Evolutionary conservation across 192 early-diverging fungal genomes (phyloP).

Genomic region (Rhizophagus sp.): DNA sequence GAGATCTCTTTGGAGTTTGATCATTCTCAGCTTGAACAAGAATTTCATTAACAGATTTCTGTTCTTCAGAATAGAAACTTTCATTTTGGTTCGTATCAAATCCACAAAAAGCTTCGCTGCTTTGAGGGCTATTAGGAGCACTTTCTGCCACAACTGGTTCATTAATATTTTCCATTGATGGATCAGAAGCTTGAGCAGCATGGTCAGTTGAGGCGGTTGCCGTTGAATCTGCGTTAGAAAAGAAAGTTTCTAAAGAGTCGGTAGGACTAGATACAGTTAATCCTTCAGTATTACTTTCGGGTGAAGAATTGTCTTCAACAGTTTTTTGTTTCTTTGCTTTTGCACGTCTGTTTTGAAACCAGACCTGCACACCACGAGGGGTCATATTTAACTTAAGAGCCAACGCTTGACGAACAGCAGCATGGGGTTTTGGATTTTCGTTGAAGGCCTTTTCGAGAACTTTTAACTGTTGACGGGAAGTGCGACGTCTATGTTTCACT

Average conservation of each 20-base stretch:
- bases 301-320: background rate
- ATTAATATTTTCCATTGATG: conserved; percentile 11
- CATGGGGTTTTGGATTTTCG: conserved; percentile 72
- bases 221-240: conserved; percentile 7
- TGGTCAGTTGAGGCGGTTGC: background rate
- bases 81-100: background rate
- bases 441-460: conserved; percentile 69
- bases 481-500: conserved; percentile 74
- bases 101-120: background rate
- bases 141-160: background rate
- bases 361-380: conserved; percentile 75
- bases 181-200: background rate
- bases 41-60: conserved; percentile 10
- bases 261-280: conserved; percentile 13
- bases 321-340: conserved; percentile 43
- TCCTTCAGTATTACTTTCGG: background rate
- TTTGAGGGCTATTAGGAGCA: background rate
- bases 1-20: conserved; percentile 25
- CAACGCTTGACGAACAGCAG: conserved; percentile 57
- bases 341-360: conserved; percentile 85
- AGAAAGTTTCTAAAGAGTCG: conserved; percentile 7
- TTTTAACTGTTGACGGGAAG: conserved; percentile 70
- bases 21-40: conserved; percentile 8
- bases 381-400: conserved; percentile 68
- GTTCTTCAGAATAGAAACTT: conserved; percentile 8